Base-by-base conservation (phyloP, 441 rosid species). In the Brassica balearica region DNA sequence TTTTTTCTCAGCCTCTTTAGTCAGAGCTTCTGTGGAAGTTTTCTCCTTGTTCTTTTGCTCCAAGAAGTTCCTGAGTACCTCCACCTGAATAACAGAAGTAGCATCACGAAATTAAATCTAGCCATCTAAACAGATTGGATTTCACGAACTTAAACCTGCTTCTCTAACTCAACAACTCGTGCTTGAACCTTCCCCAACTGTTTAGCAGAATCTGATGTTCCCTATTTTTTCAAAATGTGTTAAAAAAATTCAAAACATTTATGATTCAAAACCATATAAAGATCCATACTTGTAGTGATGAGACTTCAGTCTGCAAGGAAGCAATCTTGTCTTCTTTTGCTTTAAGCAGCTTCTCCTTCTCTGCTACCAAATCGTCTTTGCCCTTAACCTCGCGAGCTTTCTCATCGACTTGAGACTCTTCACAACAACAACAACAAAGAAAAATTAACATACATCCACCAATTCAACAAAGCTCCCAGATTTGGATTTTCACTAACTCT, bases 141-240 rank as follows among this genome's bases (percentile, higher is more conserved):
- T 8, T 56, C 19, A 3, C 10, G n/a, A 66, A 66, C 19, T 81
- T 12, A 19, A 74, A 92, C 98, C 97, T 90, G 92, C 84, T 86
- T 88, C 85, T 94, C 94, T 77, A 94, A 87, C 80, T 92, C 95
- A 17, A 65, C 85, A 62, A 83, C 93, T 73, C 82, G 86, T 17
- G 96, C 95, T 74, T 89, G 87, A 53, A 94, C 97, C 83, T 91
- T 91, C 58, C 80, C 89, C 77, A 88, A 83, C 84, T 85, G 82
- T 80, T 88, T 97, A 5, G 85, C 92, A 73, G 87, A 85, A 84
- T 87, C 87, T 41, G 82, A 58, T 27, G 89, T 78, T 76, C 87
- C 93, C 55, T 87, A 88, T 80, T 86, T 80, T 38, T 96, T 89
- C 75, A 8, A 68, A 73, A 80, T 2, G 69, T 71, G 65, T 65